phyloP scores from a whole-genome alignment of 768 basidiomycete genomes.

The Leccinum disarticulatum region DNA sequence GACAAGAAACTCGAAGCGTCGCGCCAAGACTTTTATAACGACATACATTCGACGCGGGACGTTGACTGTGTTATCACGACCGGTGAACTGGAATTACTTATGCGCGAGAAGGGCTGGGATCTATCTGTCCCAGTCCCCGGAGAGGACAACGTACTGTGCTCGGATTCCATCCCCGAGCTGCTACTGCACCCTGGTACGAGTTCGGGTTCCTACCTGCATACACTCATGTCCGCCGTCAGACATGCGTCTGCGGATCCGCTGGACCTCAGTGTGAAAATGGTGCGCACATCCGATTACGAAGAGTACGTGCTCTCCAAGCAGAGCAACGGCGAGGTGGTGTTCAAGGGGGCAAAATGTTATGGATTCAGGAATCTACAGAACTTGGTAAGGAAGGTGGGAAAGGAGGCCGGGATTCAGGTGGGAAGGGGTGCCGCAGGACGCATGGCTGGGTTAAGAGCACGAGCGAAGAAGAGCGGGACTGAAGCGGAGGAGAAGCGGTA shows the following conservation, averaged over 20 bases:
- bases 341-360: conserved; percentile 94
- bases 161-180: conserved; percentile 60
- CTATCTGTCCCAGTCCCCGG: conserved; percentile 55
- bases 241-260: conserved; percentile 44
- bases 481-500: conserved; percentile 50
- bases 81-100: conserved; percentile 85
- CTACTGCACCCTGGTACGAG: conserved; percentile 79
- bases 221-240: conserved; percentile 61
- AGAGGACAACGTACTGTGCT: conserved; percentile 37
- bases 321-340: conserved; percentile 60
- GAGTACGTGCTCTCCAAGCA: conserved; percentile 58
- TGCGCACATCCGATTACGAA: conserved; percentile 78
- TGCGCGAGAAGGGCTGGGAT: conserved; percentile 82
- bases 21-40: conserved; percentile 87
- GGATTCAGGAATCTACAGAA: conserved; percentile 98
- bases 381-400: conserved; percentile 90
- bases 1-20: conserved; percentile 99
- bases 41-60: conserved; percentile 79
- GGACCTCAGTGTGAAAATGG: conserved; percentile 49
- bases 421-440: conserved; percentile 67
- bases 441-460: conserved; percentile 26
- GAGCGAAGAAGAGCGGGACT: conserved; percentile 34
- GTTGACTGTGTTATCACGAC: conserved; percentile 98
- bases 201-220: conserved; percentile 90
- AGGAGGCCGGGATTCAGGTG: conserved; percentile 73